Evolutionary conservation across 2,329 filamentous ascomycete genomes (phyloP).

Genomic region (Plectosphaerella cucumerina): DNA sequence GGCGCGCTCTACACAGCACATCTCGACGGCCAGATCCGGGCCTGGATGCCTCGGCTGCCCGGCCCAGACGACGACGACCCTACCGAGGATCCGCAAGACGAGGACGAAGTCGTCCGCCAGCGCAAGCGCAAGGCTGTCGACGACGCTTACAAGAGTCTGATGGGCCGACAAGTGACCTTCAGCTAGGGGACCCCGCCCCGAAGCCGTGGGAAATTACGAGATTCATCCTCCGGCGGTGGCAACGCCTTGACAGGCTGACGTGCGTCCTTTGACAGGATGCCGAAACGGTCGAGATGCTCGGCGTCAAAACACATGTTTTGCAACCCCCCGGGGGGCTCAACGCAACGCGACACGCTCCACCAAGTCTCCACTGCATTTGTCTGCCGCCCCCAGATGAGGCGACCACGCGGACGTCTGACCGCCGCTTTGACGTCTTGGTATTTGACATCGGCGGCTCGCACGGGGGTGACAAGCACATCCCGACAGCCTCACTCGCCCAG

Average conservation of each 20-base stretch:
- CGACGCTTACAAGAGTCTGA: conserved; percentile 74
- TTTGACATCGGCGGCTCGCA: no score
- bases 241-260: no score
- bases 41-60: conserved; percentile 64
- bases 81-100: conserved; percentile 16
- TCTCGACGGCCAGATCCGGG: conserved; percentile 75
- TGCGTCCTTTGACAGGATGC: no score
- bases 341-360: background rate
- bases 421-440: background rate
- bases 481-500: no score
- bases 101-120: conserved; percentile 41
- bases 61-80: conserved; percentile 46
- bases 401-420: background rate
- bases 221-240: no score
- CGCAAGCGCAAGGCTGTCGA: conserved; percentile 75
- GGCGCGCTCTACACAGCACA: conserved; percentile 74
- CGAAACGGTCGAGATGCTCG: background rate
- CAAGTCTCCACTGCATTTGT: background rate
- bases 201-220: no score
- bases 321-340: background rate
- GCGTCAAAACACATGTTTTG: background rate
- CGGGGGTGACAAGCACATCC: no score
- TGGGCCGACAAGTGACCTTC: conserved; percentile 67
- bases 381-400: background rate
- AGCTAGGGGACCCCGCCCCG: conserved; percentile 8